Evolutionary conservation across 2,329 filamentous ascomycete species (phyloP), one percentile per base, ranked within the genome.

Genomic region (Talaromyces piceae): DNA sequence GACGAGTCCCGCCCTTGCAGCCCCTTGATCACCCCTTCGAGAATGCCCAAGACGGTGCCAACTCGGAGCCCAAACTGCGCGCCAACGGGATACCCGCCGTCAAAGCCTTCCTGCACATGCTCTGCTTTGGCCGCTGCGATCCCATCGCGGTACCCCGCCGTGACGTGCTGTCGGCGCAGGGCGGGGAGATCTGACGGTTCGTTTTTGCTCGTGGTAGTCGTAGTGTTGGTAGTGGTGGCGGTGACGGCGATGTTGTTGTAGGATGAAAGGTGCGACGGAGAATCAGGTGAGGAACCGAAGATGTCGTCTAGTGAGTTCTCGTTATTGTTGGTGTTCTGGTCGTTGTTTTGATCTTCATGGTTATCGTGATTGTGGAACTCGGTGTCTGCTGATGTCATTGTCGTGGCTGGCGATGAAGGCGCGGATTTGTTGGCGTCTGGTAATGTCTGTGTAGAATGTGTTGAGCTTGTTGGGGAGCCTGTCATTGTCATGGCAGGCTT

Each of bases 131-230:
- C 87, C 3, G 74, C 74, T 0, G 85, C 79, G 49, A 97, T 80
- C 41, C 91, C 93, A 61, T 96, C 91, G 53, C 91, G 85, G 70
- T 97, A 97, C 18, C 93, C 93, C 33, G 87, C 84, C 6, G 87
- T 96, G 48, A 82, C 79, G 66, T 95, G 89, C 50, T 87, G 83
- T 39, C 81, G 78, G 60, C 86, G 83, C 13, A 95, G 78, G 22
- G 86, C 83, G 18, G 79, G 82, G 47, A 93, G 79, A 60, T 95
- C 90, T n/a, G 79, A 83, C 37, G 77, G 75, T 50, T 79, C 63
- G 59, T 46, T 4, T 12, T 9, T 8, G 47, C 28, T 18, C 11
- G 23, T 20, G 22, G 16, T 41, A 16, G 39, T 26, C 23, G 31
- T 28, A 26, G 16, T 4, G n/a, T 44, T 27, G n/a, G 37, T 20